Percentiles rank a stretch among this genome's conserved stretches.
These are phyloP conservation scores for Allantophomopsis lycopodina DNA, from an alignment of 2,329 filamentous ascomycete species.

Conservation along the genomic window DNA sequence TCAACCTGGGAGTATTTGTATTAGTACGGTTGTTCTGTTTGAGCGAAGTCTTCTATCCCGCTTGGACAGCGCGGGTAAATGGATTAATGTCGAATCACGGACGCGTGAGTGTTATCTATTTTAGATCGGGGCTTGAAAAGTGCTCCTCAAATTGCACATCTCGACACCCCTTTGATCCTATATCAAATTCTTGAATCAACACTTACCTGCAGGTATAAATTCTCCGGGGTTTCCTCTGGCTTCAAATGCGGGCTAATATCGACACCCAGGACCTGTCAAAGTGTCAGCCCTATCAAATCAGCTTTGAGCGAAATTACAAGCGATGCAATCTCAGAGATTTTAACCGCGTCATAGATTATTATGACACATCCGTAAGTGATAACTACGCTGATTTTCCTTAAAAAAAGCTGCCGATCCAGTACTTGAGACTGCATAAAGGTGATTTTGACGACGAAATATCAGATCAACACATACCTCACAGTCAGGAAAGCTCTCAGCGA, in stretches of 20 bases:
- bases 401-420: not conserved
- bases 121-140: too few relatives aligned
- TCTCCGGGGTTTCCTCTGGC: constrained; percentile 48
- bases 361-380: too few relatives aligned
- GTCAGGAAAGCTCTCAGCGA: constrained; percentile 47
- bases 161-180: too few relatives aligned
- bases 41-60: too few relatives aligned
- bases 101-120: too few relatives aligned
- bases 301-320: not conserved
- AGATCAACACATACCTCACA: constrained; percentile 37
- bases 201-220: constrained; percentile 50
- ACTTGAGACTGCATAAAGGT: constrained; percentile 9
- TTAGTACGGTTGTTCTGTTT: too few relatives aligned
- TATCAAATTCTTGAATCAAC: not conserved
- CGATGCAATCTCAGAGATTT: not conserved
- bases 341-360: too few relatives aligned
- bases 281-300: not conserved
- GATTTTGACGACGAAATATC: too few relatives aligned
- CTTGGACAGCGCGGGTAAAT: too few relatives aligned
- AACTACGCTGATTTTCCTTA: too few relatives aligned
- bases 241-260: constrained; percentile 60
- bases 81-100: too few relatives aligned
- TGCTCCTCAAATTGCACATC: too few relatives aligned
- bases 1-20: constrained; percentile 33
- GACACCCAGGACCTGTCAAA: constrained; percentile 50